A percentile compares a stretch with the other conserved stretches of the same genome.
These are phyloP conservation scores for Pseudoscleropodium purum DNA, from an alignment of 225 moss, liverwort and hornwort species.

Conservation along the genomic window DNA sequence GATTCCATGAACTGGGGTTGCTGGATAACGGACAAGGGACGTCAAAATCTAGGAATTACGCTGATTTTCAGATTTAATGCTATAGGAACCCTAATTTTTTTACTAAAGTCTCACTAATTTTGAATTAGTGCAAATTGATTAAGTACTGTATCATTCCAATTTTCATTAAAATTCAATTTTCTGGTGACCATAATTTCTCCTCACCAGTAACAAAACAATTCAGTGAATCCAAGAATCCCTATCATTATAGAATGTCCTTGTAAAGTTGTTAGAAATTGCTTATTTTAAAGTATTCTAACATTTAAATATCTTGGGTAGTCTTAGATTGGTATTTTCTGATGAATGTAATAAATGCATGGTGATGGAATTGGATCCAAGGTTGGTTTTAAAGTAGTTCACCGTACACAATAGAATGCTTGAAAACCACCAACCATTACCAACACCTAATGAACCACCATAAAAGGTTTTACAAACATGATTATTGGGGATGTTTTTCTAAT, in stretches of 20 bases:
- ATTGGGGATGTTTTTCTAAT: not conserved
- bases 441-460: accelerated
- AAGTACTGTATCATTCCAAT: not conserved
- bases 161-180: not conserved
- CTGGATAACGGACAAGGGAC: not conserved
- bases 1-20: no score
- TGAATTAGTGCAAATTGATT: not conserved
- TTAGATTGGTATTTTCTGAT: not conserved
- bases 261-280: no score
- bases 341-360: not conserved
- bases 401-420: not conserved
- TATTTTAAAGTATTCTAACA: accelerated
- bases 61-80: not conserved
- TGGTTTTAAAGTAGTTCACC: not conserved
- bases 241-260: not conserved
- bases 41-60: not conserved
- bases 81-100: not conserved
- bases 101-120: not conserved
- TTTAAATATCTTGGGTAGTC: not conserved
- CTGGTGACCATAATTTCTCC: accelerated
- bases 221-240: not conserved
- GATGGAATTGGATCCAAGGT: not conserved
- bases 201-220: no score
- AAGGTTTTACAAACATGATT: not conserved
- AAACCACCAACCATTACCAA: not conserved